These are phyloP conservation scores for Nelumbo lutea DNA, from an alignment of 164 flowering plant species.

Conservation along the genomic window DNA sequence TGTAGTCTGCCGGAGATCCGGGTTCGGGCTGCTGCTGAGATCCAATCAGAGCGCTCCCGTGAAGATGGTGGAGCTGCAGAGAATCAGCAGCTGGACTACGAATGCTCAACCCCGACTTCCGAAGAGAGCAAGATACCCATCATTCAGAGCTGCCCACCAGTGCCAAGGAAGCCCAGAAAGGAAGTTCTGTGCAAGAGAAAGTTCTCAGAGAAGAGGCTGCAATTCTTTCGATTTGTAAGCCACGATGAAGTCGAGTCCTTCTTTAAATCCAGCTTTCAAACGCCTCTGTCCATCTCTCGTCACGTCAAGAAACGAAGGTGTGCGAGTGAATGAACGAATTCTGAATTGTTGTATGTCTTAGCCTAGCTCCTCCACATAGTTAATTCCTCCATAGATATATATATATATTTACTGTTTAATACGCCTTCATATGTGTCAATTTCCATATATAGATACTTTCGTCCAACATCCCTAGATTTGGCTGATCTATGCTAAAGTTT, in stretches of 20 bases:
- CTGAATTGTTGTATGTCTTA: background rate
- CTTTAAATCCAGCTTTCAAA: background rate
- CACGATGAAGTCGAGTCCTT: slow-evolving; percentile 7
- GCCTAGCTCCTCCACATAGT: background rate
- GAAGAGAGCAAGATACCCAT: slow-evolving; percentile 25
- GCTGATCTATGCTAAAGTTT: too few species aligned
- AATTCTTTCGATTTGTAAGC: slow-evolving; percentile 18
- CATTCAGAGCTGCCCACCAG: slow-evolving; percentile 30
- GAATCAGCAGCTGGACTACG: background rate
- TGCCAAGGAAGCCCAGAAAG: slow-evolving; percentile 23
- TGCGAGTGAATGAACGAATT: background rate
- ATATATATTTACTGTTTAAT: background rate
- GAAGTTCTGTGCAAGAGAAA: slow-evolving; percentile 20
- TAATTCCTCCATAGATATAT: background rate
- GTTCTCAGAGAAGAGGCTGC: slow-evolving; percentile 9
- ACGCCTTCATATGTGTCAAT: too few species aligned
- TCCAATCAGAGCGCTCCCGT: background rate
- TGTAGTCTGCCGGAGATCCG: slow-evolving; percentile 14
- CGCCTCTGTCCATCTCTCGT: background rate
- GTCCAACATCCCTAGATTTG: too few species aligned
- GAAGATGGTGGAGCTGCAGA: background rate
- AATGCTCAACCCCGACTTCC: slow-evolving; percentile 27
- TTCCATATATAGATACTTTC: too few species aligned
- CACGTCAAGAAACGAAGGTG: background rate
- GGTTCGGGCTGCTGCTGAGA: slow-evolving; percentile 7